Base-by-base conservation (phyloP, 2,329 filamentous ascomycete genomes). In the Colletotrichum viniferum region DNA sequence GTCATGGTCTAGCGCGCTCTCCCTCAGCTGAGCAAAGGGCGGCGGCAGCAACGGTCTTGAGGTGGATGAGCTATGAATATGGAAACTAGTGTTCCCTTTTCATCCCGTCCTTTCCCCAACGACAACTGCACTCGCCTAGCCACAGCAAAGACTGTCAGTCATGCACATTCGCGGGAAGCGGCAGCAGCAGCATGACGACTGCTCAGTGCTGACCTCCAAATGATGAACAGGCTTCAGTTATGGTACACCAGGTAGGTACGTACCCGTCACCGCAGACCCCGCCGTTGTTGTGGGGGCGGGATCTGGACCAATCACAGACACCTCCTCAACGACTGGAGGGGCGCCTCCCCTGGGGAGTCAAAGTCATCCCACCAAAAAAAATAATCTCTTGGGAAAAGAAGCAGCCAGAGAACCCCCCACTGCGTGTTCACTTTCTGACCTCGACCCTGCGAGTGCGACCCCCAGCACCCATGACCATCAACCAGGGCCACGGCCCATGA, bases 291-390 rank as follows among this genome's bases (percentile, higher is more conserved):
- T 61, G 63, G 69, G 24, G 38, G 38, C 30, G 12, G 18, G 14
- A 38, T 52, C 26, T 72, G 26, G 58, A 14, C 63, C 68, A 74
- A 74, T 71, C 48, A 61, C 18, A 12, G 18, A 18, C n/a, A 28
- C 28, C 32, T 63, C n/a, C 69, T 63, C 73, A 73, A 73, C 73
- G 70, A 76, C 73, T n/a, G 30, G 32, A 63, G 48, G 62, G 61
- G 32, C 24, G 36, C 12, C 24, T 18, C 34, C 55, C 60, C 66
- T 61, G 52, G 38, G 65, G 32, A 63, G 64, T 56, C 28, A 63
- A 72, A 32, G 70, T 55, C 73, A 76, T 76, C 73, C 73, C 73
- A 73, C 70, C 70, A 69, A 75, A 68, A 68, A 76, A 60, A 67
- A 34, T 48, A 60, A 28, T 28, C 32, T 58, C 38, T 67, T 58